Evolutionary conservation across 768 basidiomycete species (phyloP).

Genomic region (Dioszegia hungarica): DNA sequence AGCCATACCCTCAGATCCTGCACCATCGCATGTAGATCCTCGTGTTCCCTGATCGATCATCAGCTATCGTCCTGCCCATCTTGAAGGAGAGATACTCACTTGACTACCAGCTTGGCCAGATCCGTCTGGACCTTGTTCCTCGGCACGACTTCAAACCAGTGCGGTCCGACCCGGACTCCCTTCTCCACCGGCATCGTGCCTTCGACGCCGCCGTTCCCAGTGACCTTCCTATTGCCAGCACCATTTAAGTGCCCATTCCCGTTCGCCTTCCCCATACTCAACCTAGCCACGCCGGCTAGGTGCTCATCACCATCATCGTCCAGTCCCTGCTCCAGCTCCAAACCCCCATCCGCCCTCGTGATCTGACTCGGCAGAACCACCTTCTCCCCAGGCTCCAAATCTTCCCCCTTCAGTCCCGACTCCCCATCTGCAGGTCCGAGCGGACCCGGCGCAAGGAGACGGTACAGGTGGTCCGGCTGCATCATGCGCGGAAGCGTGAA

Average conservation of each 20-base stretch:
- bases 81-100: constrained; percentile 21
- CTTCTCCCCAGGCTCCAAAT: constrained; percentile 2
- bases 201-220: too few species aligned
- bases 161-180: constrained; percentile 15
- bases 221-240: neutral
- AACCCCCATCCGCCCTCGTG: neutral
- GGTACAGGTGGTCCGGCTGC: constrained; percentile 16
- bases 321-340: neutral
- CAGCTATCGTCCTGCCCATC: neutral
- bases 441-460: neutral
- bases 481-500: constrained; percentile 10
- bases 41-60: constrained; percentile 20
- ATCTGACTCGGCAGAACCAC: constrained; percentile 10
- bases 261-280: neutral
- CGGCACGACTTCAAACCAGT: constrained; percentile 37
- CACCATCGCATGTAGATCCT: constrained; percentile 22
- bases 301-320: neutral
- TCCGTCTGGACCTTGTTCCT: constrained; percentile 21
- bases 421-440: too few species aligned
- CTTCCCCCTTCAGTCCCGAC: neutral
- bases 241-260: neutral
- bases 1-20: constrained; percentile 38
- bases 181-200: constrained; percentile 1
- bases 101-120: constrained; percentile 7
- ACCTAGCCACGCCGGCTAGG: neutral